These are phyloP conservation scores for Amborella trichopoda DNA, from an alignment of 164 flowering plant genomes.

Conservation along the genomic window DNA sequence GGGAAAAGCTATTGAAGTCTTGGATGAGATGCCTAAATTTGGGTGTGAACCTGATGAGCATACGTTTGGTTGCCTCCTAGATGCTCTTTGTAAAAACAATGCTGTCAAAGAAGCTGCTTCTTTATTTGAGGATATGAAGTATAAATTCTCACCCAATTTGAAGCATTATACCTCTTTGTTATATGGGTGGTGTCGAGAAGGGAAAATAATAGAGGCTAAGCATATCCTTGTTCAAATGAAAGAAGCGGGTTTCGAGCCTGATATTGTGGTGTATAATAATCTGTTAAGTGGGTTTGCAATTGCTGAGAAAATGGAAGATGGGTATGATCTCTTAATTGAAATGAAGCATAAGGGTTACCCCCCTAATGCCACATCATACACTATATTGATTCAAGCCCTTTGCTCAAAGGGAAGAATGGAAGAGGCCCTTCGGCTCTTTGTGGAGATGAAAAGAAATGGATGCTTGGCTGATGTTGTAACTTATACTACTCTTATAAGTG, in stretches of 20 bases:
- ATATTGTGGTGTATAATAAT: conserved; percentile 72
- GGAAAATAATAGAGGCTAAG: conserved; percentile 87
- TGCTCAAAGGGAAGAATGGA: conserved; percentile 60
- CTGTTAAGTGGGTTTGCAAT: conserved; percentile 58
- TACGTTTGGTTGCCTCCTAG: conserved; percentile 79
- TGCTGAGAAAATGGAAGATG: conserved; percentile 70
- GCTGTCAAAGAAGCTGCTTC: conserved; percentile 78
- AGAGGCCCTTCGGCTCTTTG: conserved; percentile 59
- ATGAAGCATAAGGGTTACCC: conserved; percentile 63
- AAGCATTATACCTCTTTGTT: conserved; percentile 75
- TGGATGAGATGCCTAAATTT: conserved; percentile 88
- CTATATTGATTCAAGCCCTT: conserved; percentile 65
- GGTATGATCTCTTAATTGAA: conserved; percentile 52
- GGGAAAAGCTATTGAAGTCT: conserved; percentile 63
- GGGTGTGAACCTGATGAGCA: conserved; percentile 84
- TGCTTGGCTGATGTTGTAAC: conserved; percentile 79
- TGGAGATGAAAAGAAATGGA: conserved; percentile 57
- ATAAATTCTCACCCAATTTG: conserved; percentile 43
- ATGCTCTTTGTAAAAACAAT: conserved; percentile 88
- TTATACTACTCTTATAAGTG: conserved; percentile 71
- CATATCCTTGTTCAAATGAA: conserved; percentile 64
- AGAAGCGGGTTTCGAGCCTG: conserved; percentile 72
- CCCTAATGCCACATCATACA: conserved; percentile 76
- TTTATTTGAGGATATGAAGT: conserved; percentile 72
- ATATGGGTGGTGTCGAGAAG: conserved; percentile 84